A percentile compares a stretch with the other conserved stretches of the same genome.
phyloP scores from a whole-genome alignment of 108 stramenopile species.

The Mediolabrus comicus region DNA sequence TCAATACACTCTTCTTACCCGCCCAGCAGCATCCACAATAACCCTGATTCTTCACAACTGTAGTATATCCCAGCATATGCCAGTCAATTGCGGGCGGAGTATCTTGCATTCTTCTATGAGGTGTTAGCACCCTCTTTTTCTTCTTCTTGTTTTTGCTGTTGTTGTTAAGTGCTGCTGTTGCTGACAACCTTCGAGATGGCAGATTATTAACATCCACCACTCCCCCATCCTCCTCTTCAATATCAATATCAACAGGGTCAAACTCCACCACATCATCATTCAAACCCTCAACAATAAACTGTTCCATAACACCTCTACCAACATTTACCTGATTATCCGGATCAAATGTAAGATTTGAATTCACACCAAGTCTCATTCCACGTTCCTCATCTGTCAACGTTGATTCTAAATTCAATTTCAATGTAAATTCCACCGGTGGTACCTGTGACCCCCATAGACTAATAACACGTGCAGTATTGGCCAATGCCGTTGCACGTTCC shows the following conservation, averaged over 20 bases:
- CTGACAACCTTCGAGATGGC: not conserved
- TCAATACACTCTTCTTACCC: too few relatives aligned
- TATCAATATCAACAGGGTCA: not conserved
- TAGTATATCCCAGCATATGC: conserved; percentile 68
- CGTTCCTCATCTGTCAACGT: conserved; percentile 33
- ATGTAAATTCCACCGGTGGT: conserved; percentile 9
- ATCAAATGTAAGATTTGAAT: not conserved
- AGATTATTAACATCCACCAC: not conserved
- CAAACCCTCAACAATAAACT: not conserved
- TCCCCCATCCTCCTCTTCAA: not conserved
- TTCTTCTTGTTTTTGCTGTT: not conserved
- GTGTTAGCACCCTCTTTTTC: not conserved
- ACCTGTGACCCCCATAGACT: conserved; percentile 12
- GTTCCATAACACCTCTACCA: conserved; percentile 9
- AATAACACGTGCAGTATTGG: conserved; percentile 14
- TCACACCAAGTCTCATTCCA: conserved; percentile 15
- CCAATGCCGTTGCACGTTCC: conserved; percentile 20
- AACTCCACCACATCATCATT: not conserved
- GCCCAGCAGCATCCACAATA: conserved; percentile 94
- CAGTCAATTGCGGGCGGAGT: conserved; percentile 66
- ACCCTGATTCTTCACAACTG: conserved; percentile 85
- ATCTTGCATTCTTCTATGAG: conserved; percentile 10
- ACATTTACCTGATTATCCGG: not conserved
- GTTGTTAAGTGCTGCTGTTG: not conserved
- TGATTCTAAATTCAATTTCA: conserved; percentile 36